Evolutionary conservation across 345 rosid species (phyloP).

Genomic region (Schrenkiella parvula): DNA sequence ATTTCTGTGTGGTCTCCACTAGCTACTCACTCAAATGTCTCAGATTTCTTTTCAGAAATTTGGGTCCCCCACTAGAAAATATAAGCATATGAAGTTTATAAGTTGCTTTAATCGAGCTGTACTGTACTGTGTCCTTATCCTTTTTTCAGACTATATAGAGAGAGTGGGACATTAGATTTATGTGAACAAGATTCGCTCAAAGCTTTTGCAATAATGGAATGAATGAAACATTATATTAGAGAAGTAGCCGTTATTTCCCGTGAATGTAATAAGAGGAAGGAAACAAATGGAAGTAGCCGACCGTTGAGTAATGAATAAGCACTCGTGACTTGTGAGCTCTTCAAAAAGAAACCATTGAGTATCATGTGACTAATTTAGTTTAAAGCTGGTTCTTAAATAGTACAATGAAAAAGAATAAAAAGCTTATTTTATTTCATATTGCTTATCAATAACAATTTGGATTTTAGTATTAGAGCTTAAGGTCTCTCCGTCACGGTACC

Average conservation of each 20-base stretch:
- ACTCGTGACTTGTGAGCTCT: conserved; percentile 2
- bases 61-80: conserved; percentile 8
- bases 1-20: conserved; percentile 21
- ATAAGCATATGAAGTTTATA: neutral
- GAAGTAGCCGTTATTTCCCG: conserved; percentile 22
- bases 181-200: conserved; percentile 17
- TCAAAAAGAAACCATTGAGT: neutral
- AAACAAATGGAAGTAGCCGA: conserved; percentile 6
- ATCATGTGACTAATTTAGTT: neutral
- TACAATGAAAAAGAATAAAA: neutral
- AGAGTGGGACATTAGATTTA: neutral
- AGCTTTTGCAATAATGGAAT: conserved; percentile 3
- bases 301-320: conserved; percentile 24
- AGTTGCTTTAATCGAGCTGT: conserved; percentile 12
- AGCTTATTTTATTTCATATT: neutral
- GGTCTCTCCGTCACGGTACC: neutral
- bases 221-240: neutral
- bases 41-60: conserved; percentile 9
- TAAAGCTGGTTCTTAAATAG: neutral
- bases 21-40: conserved; percentile 22
- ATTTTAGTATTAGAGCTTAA: no score
- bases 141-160: neutral
- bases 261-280: neutral
- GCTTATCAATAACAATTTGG: no score
- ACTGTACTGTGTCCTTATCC: conserved; percentile 1